These are phyloP conservation scores for Oryza glumipatula DNA, from an alignment of 176 grass and related monocot genomes.

Conservation along the genomic window DNA sequence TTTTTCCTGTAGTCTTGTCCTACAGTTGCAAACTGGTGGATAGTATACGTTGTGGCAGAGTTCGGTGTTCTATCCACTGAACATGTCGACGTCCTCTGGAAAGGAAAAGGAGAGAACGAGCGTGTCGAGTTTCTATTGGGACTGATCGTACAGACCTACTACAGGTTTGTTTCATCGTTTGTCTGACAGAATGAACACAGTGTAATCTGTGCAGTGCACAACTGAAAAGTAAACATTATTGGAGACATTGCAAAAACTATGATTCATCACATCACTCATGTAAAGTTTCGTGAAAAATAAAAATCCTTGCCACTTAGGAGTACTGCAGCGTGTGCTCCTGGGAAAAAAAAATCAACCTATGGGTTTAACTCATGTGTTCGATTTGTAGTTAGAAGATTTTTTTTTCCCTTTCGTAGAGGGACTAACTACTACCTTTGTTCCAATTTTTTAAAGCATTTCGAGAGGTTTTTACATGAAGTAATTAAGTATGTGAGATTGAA, in stretches of 20 bases:
- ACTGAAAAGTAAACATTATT: not conserved
- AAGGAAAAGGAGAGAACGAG: not conserved
- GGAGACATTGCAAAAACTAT: not conserved
- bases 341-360: too few relatives aligned
- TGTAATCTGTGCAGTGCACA: not conserved
- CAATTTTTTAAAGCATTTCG: too few relatives aligned
- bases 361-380: too few relatives aligned
- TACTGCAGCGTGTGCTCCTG: too few relatives aligned
- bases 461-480: too few relatives aligned
- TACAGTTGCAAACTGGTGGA: not conserved
- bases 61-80: conserved; percentile 5
- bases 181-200: conserved; percentile 27
- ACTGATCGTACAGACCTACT: conserved; percentile 34
- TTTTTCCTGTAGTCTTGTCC: not conserved
- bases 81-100: conserved; percentile 35
- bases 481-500: too few relatives aligned
- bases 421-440: too few relatives aligned
- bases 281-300: not conserved
- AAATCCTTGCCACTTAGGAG: not conserved
- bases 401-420: too few relatives aligned
- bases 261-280: not conserved
- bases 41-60: not conserved
- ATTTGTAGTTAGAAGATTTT: too few relatives aligned
- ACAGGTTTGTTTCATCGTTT: conserved; percentile 28
- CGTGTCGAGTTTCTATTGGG: conserved; percentile 34